Evolutionary conservation across 2,329 filamentous ascomycete genomes (phyloP).

Genomic region (Nemania sp.): DNA sequence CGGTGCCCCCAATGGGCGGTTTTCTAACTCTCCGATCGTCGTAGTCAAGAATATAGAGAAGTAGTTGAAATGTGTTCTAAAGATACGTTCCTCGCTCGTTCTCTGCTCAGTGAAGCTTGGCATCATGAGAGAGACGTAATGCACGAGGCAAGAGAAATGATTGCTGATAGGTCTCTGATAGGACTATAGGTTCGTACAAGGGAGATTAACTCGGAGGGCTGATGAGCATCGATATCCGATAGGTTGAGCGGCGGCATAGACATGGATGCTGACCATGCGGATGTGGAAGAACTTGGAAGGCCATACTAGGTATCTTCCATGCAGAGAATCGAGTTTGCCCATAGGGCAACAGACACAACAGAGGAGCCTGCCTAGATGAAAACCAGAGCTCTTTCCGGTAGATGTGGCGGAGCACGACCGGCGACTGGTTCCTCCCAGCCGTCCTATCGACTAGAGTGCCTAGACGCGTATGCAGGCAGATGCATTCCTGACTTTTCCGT

Average conservation of each 20-base stretch:
- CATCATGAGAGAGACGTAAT: slow-evolving; percentile 11
- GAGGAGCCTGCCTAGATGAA: slow-evolving; percentile 33
- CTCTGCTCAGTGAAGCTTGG: background rate
- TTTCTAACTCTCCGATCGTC: slow-evolving; percentile 1
- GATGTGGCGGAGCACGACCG: slow-evolving; percentile 31
- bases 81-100: background rate
- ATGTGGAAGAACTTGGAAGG: slow-evolving; percentile 31
- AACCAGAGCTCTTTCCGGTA: slow-evolving; percentile 34
- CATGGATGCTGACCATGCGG: slow-evolving; percentile 31
- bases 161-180: slow-evolving; percentile 5
- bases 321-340: slow-evolving; percentile 38
- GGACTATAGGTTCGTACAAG: slow-evolving; percentile 7
- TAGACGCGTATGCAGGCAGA: slow-evolving; percentile 27
- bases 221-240: slow-evolving; percentile 4
- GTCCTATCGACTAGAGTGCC: slow-evolving; percentile 20
- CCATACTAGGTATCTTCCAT: slow-evolving; percentile 35
- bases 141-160: slow-evolving; percentile 6
- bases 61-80: background rate
- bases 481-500: slow-evolving; percentile 23
- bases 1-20: background rate
- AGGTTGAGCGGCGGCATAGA: slow-evolving; percentile 22
- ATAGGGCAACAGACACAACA: slow-evolving; percentile 36
- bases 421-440: slow-evolving; percentile 13
- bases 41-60: slow-evolving; percentile 2
- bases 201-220: slow-evolving; percentile 1